A percentile compares a stretch with the other conserved stretches of the same genome.
These are phyloP conservation scores for Ogataea ganodermae DNA, from an alignment of 805 yeast genomes.

Conservation along the genomic window DNA sequence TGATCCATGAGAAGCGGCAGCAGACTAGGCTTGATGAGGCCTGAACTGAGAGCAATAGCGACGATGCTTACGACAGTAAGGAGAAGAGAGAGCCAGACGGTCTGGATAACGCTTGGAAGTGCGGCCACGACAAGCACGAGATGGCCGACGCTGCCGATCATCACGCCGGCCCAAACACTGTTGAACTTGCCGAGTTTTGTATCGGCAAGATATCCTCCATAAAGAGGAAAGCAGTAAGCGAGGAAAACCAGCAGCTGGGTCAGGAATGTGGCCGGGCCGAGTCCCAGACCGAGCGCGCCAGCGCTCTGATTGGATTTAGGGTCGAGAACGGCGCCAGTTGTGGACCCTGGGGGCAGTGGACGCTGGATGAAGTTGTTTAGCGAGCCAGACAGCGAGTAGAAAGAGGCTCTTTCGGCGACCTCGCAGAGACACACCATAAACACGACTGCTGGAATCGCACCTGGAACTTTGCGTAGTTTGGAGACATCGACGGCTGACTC, in stretches of 20 bases:
- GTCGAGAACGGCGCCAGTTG: conserved; percentile 36
- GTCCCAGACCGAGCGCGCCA: conserved; percentile 52
- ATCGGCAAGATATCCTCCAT: conserved; percentile 56
- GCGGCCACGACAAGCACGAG: conserved; percentile 49
- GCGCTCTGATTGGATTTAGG: conserved; percentile 44
- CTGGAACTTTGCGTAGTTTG: conserved; percentile 25
- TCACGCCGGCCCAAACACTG: conserved; percentile 48
- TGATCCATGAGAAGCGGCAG: conserved; percentile 58
- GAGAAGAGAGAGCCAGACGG: conserved; percentile 29
- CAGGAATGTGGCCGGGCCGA: conserved; percentile 46
- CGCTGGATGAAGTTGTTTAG: conserved; percentile 53
- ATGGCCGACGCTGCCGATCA: conserved; percentile 49
- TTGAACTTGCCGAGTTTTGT: conserved; percentile 47
- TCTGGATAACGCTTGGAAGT: conserved; percentile 41
- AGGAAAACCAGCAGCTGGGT: conserved; percentile 47
- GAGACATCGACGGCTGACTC: conserved; percentile 1
- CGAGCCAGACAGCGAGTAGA: conserved; percentile 50
- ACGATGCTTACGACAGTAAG: conserved; percentile 42
- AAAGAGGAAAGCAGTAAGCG: conserved; percentile 50
- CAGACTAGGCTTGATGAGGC: conserved; percentile 55
- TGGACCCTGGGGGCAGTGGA: conserved; percentile 48
- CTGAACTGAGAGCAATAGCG: conserved; percentile 47
- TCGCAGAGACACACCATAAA: conserved; percentile 41
- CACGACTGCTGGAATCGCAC: conserved; percentile 27
- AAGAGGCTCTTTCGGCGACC: conserved; percentile 57